Evolutionary conservation across 176 grass and related monocot species (phyloP).

Genomic region (Bonia amplexicaulis): DNA sequence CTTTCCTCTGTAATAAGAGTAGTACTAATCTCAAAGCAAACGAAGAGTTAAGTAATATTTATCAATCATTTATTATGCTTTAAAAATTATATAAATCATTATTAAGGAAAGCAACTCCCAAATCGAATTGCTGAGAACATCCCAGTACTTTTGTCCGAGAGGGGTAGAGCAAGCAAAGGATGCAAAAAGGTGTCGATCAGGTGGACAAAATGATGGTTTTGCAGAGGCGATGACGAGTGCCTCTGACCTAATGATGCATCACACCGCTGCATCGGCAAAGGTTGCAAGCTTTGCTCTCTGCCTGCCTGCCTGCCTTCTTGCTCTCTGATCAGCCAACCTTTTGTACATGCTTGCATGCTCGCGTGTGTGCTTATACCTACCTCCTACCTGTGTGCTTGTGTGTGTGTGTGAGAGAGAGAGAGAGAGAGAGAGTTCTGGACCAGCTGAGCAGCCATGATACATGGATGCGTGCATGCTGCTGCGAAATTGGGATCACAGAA

Average conservation of each 20-base stretch:
- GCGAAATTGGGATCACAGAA: not conserved
- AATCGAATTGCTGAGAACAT: not conserved
- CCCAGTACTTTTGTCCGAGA: not conserved
- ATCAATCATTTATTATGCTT: too few relatives aligned
- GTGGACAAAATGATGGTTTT: constrained; percentile 2
- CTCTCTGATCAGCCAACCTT: not conserved
- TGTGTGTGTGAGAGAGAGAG: too few relatives aligned
- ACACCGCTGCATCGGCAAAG: not conserved
- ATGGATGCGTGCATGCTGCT: not conserved
- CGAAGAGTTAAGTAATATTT: too few relatives aligned
- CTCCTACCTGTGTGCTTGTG: too few relatives aligned
- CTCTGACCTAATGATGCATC: not conserved
- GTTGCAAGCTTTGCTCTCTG: not conserved
- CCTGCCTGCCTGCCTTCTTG: not conserved
- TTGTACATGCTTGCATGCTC: not conserved
- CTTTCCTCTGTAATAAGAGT: too few relatives aligned
- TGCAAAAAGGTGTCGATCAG: not conserved
- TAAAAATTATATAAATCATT: too few relatives aligned
- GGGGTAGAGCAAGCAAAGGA: not conserved
- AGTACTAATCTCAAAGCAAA: too few relatives aligned
- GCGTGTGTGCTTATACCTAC: not conserved
- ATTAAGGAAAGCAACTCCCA: too few relatives aligned
- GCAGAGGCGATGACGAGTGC: not conserved
- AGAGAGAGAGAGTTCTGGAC: not conserved
- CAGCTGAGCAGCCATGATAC: not conserved